Base-by-base conservation (phyloP, 176 grass and related monocot genomes). In the Chrysopogon serrulatus region DNA sequence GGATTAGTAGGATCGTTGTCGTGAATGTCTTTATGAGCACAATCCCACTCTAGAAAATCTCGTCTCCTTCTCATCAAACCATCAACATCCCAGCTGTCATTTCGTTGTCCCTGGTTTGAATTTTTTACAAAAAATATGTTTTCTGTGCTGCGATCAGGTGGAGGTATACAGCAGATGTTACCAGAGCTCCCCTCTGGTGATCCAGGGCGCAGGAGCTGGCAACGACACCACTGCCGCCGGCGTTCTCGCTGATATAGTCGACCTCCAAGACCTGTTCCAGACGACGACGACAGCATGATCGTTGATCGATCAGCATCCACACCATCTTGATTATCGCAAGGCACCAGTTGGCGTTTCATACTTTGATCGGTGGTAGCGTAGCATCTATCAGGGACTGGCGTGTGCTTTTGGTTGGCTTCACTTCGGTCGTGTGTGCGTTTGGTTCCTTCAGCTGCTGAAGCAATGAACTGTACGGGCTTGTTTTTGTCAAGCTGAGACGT, bases 91-190 rank as follows among this genome's bases (percentile, higher is more conserved):
- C 34, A 42, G 17, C n/a, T 48, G 17, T 10, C 2, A 23, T 51
- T 31, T 66, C 5, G 15, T 2, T 13, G 17, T 73, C 39, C 44
- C 8, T 54, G 57, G 21, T 32, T 59, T 64, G 47, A 27, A 37
- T 13, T 47, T n/a, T n/a, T 78, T 43, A 35, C 44, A 39, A 59
- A 41, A 41, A 56, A 56, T n/a, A 8, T 28, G 16, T 4, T 26
- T 35, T 19, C 12, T 21, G 51, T 63, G 33, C 67, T 8, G 17
- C 71, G 21, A 44, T 31, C 83, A 98, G 96, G 96, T 98, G 70
- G 96, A 98, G 88, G 88, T 98, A 87, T 95, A 92, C 82, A 98
- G 89, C 83, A 90, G 91, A 82, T 98, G 93, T 74, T 98, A 98
- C 18, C 86, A 88, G 73, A 90, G 87, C 67, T 95, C 96, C 0